Evolutionary conservation across 1,284 basidiomycete genomes (phyloP).

Genomic region (Ceraceosorus guamensis): DNA sequence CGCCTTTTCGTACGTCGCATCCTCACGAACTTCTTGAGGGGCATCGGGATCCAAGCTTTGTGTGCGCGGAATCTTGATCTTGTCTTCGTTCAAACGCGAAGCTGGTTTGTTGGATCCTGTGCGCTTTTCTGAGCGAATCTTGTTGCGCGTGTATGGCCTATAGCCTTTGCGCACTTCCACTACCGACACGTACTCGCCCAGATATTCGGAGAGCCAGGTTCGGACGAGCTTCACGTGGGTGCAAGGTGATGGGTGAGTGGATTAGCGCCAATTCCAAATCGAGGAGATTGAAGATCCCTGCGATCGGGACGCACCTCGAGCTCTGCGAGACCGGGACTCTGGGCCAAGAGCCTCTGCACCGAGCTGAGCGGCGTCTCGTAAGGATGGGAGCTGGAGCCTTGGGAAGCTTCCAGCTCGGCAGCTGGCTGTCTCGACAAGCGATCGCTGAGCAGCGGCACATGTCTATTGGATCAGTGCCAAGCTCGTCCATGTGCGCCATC

Average conservation of each 20-base stretch:
- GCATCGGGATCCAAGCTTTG: background rate
- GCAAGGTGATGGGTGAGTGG: background rate
- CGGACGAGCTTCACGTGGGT: slow-evolving; percentile 22
- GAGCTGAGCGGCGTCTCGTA: slow-evolving; percentile 43
- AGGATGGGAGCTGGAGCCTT: slow-evolving; percentile 11
- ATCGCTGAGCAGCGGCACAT: background rate
- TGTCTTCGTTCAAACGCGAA: background rate
- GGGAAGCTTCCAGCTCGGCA: background rate
- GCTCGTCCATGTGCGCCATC: background rate
- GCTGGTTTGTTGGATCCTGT: slow-evolving; percentile 11
- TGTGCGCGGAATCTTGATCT: background rate
- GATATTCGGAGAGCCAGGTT: slow-evolving; percentile 31
- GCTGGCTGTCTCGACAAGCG: background rate
- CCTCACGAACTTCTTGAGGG: no score
- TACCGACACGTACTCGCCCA: slow-evolving; percentile 13
- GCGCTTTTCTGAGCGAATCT: slow-evolving; percentile 36
- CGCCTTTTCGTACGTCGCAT: slow-evolving; percentile 62
- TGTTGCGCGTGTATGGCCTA: slow-evolving; percentile 43
- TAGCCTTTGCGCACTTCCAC: slow-evolving; percentile 47
- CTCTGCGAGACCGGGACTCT: slow-evolving; percentile 33
- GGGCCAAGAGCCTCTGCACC: slow-evolving; percentile 36
- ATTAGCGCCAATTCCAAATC: slow-evolving; percentile 4
- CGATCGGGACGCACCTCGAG: slow-evolving; percentile 19
- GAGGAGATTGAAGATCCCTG: background rate
- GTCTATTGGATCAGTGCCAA: no score